Evolutionary conservation across 208 protist species (phyloP).

Genomic region (Acanthamoeba culbertsoni): DNA sequence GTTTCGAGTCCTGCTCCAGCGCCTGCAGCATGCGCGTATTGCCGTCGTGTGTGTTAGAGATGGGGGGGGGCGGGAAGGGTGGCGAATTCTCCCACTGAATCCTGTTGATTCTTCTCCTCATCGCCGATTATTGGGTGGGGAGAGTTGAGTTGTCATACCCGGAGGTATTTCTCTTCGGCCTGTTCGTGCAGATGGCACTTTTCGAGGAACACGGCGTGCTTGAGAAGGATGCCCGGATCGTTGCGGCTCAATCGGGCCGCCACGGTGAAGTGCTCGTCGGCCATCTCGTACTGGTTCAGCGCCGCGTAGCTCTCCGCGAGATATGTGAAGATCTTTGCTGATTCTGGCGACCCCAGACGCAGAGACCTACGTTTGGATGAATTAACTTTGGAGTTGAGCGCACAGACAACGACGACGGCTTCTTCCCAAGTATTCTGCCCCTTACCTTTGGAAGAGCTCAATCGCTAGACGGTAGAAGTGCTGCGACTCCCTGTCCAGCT

Average conservation of each 20-base stretch:
- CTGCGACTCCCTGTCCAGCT: background rate
- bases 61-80: too few species aligned
- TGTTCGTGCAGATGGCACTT: background rate
- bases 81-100: too few species aligned
- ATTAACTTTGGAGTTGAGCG: too few species aligned
- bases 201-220: conserved; percentile 33
- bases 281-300: background rate
- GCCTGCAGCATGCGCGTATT: background rate
- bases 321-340: background rate
- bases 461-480: background rate
- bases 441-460: background rate
- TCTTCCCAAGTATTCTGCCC: too few species aligned
- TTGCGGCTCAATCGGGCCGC: background rate
- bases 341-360: too few species aligned
- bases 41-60: background rate
- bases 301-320: background rate
- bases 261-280: background rate
- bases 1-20: background rate
- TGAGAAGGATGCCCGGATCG: background rate
- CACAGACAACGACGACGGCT: too few species aligned
- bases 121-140: background rate
- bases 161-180: conserved; percentile 13
- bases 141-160: background rate
- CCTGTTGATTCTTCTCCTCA: too few species aligned
- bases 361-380: too few species aligned